These are phyloP conservation scores for Cadophora malorum DNA, from an alignment of 2,329 filamentous ascomycete genomes.

Conservation along the genomic window DNA sequence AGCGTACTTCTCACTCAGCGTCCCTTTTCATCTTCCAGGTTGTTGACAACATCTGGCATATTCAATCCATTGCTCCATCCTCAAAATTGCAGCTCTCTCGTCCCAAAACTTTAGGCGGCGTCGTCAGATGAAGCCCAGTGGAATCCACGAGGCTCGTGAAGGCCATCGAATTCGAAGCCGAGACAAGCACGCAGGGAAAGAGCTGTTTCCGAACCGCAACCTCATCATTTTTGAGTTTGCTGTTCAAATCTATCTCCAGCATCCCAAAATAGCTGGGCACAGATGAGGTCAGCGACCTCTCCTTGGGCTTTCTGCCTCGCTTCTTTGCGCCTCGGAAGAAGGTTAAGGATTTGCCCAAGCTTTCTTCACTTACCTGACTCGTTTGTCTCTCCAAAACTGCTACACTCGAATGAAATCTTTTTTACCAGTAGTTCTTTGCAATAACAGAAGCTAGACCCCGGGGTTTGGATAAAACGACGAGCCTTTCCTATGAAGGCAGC, in stretches of 20 bases:
- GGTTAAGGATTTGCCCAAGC: slow-evolving; percentile 1
- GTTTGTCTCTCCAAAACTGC: background rate
- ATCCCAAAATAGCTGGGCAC: slow-evolving; percentile 4
- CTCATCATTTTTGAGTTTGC: background rate
- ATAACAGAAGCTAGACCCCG: background rate
- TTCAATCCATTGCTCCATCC: background rate
- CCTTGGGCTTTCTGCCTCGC: background rate
- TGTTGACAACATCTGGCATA: background rate
- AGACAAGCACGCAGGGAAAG: background rate
- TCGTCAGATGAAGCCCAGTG: background rate
- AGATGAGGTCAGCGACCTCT: background rate
- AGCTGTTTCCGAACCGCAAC: background rate
- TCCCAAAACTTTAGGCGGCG: background rate
- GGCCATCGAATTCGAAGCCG: background rate
- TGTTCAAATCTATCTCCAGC: slow-evolving; percentile 9
- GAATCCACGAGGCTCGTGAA: background rate
- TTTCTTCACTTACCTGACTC: background rate
- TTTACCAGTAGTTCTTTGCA: background rate
- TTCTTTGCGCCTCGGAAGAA: background rate
- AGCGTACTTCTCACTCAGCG: too few species aligned
- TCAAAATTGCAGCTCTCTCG: background rate
- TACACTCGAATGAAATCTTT: background rate
- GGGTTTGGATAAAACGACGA: background rate
- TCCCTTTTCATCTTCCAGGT: background rate
- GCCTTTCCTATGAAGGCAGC: slow-evolving; percentile 12